Conservation (phyloP, 192 early-diverging fungal species). For the Piromyces sp. region DNA sequence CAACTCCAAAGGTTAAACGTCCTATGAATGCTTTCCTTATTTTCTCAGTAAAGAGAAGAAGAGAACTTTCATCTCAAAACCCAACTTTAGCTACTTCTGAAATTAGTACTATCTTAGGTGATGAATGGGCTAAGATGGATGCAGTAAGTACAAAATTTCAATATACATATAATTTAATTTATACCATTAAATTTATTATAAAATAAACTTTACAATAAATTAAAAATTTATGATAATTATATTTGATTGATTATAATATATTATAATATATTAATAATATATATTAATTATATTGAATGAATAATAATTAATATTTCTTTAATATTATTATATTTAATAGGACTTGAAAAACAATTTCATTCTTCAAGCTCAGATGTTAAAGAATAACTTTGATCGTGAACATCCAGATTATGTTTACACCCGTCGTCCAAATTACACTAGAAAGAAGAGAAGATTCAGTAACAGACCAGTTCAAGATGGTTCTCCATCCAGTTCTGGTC, state of each 20-base stretch:
- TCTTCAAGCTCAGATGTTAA: not conserved
- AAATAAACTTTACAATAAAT: no score
- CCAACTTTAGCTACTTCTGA: conserved; percentile 40
- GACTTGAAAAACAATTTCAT: not conserved
- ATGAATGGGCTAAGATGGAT: conserved; percentile 41
- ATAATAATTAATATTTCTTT: no score
- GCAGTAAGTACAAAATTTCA: no score
- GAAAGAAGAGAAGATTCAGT: not conserved
- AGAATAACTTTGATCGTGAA: not conserved
- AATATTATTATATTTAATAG: not conserved
- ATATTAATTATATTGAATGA: no score
- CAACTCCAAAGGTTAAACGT: not conserved
- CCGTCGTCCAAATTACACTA: not conserved
- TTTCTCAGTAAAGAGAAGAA: conserved; percentile 44
- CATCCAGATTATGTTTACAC: no score
- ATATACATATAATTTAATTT: no score
- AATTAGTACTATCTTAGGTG: conserved; percentile 44
- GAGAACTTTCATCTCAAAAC: conserved; percentile 34
- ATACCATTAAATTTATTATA: no score
- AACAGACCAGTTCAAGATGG: not conserved
- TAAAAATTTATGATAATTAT: no score
- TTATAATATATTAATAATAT: no score
- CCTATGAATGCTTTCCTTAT: conserved; percentile 12
- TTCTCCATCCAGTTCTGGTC: not conserved
- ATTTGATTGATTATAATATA: no score